Conservation (phyloP, 2,329 filamentous ascomycete genomes). For the Verticillium nubilum region DNA sequence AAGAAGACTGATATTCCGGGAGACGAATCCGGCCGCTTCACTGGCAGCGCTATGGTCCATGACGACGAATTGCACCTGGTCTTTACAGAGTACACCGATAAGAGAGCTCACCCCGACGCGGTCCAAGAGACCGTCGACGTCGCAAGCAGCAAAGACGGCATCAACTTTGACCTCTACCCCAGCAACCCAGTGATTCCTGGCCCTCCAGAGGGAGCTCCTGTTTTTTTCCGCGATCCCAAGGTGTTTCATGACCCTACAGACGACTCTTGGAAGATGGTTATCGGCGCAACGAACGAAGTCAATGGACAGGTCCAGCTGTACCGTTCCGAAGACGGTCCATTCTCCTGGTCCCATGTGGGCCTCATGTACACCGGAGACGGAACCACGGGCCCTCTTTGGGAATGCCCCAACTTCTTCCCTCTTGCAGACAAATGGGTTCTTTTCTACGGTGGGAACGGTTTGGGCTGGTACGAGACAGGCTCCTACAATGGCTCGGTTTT, state of each 20-base stretch:
- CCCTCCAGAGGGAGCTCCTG: conserved; percentile 11
- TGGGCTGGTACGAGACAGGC: conserved; percentile 17
- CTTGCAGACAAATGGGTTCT: conserved; percentile 20
- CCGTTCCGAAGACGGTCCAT: conserved; percentile 8
- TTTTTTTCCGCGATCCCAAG: conserved; percentile 19
- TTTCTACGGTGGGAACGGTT: conserved; percentile 16
- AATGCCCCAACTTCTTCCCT: conserved; percentile 21
- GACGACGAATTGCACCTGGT: conserved; percentile 15
- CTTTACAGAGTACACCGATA: conserved; percentile 17
- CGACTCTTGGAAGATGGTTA: conserved; percentile 16
- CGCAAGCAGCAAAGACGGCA: conserved; percentile 16
- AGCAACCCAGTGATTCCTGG: conserved; percentile 13
- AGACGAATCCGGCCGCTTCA: conserved; percentile 17
- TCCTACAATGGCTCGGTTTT: conserved; percentile 16
- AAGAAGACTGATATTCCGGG: conserved; percentile 4
- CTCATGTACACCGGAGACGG: conserved; percentile 18
- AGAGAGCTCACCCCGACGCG: conserved; percentile 14
- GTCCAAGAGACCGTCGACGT: conserved; percentile 14
- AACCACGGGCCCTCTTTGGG: conserved; percentile 17
- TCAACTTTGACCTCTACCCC: conserved; percentile 12
- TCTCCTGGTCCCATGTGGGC: conserved; percentile 16
- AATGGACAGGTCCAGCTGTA: conserved; percentile 16
- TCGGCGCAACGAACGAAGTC: conserved; percentile 13
- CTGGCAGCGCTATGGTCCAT: conserved; percentile 15
- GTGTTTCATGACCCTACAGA: conserved; percentile 16